Evolutionary conservation across 352 stramenopile genomes (phyloP).

Genomic region (Globisporangium uncinulatum): DNA sequence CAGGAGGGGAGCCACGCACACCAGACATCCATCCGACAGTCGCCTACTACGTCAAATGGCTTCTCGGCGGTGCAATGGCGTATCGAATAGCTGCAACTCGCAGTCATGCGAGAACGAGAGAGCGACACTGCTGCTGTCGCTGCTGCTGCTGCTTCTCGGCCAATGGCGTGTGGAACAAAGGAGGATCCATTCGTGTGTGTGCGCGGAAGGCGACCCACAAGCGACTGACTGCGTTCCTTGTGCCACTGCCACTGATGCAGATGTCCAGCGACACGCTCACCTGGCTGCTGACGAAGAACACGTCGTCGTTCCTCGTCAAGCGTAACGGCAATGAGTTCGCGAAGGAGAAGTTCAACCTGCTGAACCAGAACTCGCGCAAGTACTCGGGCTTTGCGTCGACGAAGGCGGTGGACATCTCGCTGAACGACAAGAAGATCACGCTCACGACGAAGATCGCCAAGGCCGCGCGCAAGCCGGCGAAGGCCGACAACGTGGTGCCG

Average conservation of each 20-base stretch:
- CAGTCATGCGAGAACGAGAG: no score
- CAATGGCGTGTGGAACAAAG: no score
- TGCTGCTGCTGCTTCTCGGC: no score
- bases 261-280: conserved; percentile 93
- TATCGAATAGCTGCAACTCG: no score
- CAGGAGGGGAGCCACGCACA: background rate
- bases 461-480: conserved; percentile 58
- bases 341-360: conserved; percentile 94
- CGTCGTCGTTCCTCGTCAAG: conserved; percentile 96
- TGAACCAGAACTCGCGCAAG: conserved; percentile 95
- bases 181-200: background rate
- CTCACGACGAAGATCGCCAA: conserved; percentile 83
- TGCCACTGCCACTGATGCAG: conserved; percentile 18
- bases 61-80: no score
- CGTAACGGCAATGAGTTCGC: conserved; percentile 87
- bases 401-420: conserved; percentile 91
- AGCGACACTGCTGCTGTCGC: no score
- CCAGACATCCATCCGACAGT: background rate
- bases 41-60: no score
- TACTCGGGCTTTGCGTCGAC: conserved; percentile 93
- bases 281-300: conserved; percentile 96
- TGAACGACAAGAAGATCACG: conserved; percentile 85
- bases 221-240: background rate
- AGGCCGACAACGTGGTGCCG: conserved; percentile 64
- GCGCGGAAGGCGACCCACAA: background rate